Evolutionary conservation across 768 basidiomycete species (phyloP), one percentile per base, ranked within the genome.

Genomic region (Fomitopsis pulvina): DNA sequence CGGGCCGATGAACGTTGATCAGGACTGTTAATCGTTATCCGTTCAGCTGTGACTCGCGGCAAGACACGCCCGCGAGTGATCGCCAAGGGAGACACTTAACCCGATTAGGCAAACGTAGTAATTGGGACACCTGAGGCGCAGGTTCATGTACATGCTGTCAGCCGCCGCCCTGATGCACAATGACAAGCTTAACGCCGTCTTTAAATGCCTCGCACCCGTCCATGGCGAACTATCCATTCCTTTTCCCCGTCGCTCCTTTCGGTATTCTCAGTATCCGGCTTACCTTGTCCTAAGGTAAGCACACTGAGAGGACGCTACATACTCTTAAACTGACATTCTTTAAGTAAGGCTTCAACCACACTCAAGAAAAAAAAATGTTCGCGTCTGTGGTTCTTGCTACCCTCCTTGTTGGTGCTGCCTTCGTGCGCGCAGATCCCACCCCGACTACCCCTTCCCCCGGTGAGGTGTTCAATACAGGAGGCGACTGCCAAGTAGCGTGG

Each of bases 391-490:
- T 52, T 40, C 44, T 64, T 30, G 54, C 52, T 44, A 55, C 59
- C 27, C 54, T 61, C 43, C 34, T 58, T 32, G 52, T 59, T 28
- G 61, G 70, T 25, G 57, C 70, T 42, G 58, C 71, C 16, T 48
- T 66, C 29, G 79, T 69, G n/a, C 71, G 64, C 44, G 85, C 85
- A 14, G 77, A 80, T 32, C 79, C 81, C 16, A 63, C 54, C 6
- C 89, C 90, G 37, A 73, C 60, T 45, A 72, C 65, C 22, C 87
- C 90, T 21, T 71, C 72, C 6, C 85, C 85, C 6, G 78, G 78
- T 37, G 68, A 74, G 38, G 58, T 74, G 22, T 86, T 75, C 71
- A 76, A 77, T 37, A 68, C 75, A 47, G 87, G 87, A 18, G 43
- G 63, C 9, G 60, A 67, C 2, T 92, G 88, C 60, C 56, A 62